Evolutionary conservation across 139 green algal genomes (phyloP), one percentile per base, ranked within the genome.

Genomic region (Ulvella scutata): DNA sequence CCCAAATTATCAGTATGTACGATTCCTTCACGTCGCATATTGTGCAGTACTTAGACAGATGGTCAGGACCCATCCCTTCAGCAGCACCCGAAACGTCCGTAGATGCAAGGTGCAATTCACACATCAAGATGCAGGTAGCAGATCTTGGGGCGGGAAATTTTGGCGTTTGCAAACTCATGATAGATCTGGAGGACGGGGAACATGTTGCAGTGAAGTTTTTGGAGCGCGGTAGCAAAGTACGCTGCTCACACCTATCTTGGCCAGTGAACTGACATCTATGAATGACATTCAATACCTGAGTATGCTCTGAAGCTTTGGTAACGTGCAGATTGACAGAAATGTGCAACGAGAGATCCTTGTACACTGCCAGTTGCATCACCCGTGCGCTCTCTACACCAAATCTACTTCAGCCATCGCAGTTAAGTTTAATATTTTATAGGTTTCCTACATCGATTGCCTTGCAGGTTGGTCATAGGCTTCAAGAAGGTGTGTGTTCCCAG

Each of bases 291-390:
- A n/a, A n/a, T n/a, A n/a, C n/a, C n/a, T n/a, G n/a, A n/a, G n/a
- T n/a, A n/a, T n/a, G n/a, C n/a, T n/a, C n/a, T n/a, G n/a, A n/a
- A n/a, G 43, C 43, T 61, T 61, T 23, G 23, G 43, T 61, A n/a
- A 9, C 43, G 28, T 77, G 36, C 85, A 96, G 89, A 94, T 99
- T 38, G 94, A 98, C 79, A 92, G 92, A 62, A 99, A 98, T 76
- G 95, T 99, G 44, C 90, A 97, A 84, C 83, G 95, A 2, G 95
- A 99, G 81, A 94, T 99, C 38, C 86, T 98, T 61, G 99, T 98
- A 74, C 95, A 99, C 80, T 73, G 91, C 2, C 85, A 87, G 75
- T 80, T 99, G 39, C 85, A 87, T 4, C 94, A 99, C 77, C 92
- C 93, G 29, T 98, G 98, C 80, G n/a, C n/a, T n/a, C n/a, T n/a